A percentile compares a stretch with the other conserved stretches of the same genome.
Conservation (phyloP, 805 yeast species). For the Candida silvatica region DNA sequence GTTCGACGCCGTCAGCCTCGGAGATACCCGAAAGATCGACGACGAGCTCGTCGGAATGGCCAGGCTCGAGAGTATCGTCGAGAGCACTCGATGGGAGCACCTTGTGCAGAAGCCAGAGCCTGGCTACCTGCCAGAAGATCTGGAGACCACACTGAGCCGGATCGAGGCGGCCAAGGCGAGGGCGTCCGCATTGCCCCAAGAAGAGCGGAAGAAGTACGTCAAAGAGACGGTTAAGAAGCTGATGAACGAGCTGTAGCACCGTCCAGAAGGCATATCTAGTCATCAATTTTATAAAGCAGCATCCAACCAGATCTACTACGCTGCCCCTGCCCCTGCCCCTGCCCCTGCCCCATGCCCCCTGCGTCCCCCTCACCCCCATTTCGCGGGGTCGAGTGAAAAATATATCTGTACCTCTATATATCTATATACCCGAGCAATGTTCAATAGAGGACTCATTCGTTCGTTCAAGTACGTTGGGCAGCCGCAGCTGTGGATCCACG, state of each 20-base stretch:
- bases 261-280: too few species aligned
- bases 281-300: too few species aligned
- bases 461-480: conserved; percentile 16
- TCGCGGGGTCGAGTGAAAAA: too few species aligned
- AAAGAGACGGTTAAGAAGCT: conserved; percentile 29
- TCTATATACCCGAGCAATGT: too few species aligned
- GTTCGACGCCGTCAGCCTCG: conserved; percentile 28
- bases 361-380: too few species aligned
- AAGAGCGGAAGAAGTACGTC: conserved; percentile 26
- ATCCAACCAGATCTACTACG: too few species aligned
- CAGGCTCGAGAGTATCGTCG: conserved; percentile 31
- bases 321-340: too few species aligned
- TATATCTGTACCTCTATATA: too few species aligned
- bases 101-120: too few species aligned
- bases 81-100: conserved; percentile 42
- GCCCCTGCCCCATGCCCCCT: too few species aligned
- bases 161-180: conserved; percentile 28
- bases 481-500: conserved; percentile 21
- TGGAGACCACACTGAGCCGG: conserved; percentile 26
- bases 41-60: conserved; percentile 33
- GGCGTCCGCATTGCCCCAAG: conserved; percentile 15
- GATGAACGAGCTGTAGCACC: conserved; percentile 29
- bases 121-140: too few species aligned
- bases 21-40: conserved; percentile 21
- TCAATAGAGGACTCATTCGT: conserved; percentile 13